phyloP scores from a whole-genome alignment of 1,284 basidiomycete species.

The Ustilago trichophora region DNA sequence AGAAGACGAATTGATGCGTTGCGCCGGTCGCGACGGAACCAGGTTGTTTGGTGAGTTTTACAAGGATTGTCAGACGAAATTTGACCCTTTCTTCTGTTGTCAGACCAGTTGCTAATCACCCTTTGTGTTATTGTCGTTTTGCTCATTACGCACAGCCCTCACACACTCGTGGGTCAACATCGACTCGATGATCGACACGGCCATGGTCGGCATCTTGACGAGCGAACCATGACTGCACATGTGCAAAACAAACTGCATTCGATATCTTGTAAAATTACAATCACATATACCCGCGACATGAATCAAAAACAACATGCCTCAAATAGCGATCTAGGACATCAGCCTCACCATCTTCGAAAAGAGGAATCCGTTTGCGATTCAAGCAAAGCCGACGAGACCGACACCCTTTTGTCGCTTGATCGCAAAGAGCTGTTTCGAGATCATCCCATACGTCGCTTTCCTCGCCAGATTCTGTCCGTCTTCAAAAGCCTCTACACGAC shows the following conservation, averaged over 20 bases:
- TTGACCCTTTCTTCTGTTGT: no score
- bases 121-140: no score
- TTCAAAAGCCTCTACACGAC: constrained; percentile 37
- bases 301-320: no score
- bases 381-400: constrained; percentile 42
- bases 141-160: constrained; percentile 33
- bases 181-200: constrained; percentile 90
- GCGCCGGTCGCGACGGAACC: constrained; percentile 91
- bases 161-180: constrained; percentile 89
- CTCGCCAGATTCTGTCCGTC: constrained; percentile 55
- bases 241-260: no score
- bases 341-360: no score
- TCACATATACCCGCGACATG: constrained; percentile 9
- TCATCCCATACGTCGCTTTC: constrained; percentile 61
- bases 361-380: background rate
- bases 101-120: no score
- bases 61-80: no score
- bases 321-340: no score
- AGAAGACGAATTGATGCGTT: constrained; percentile 91
- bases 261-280: no score
- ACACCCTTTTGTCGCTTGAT: constrained; percentile 44
- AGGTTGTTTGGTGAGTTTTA: constrained; percentile 86
- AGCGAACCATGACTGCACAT: no score
- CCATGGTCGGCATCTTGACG: constrained; percentile 83
- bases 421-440: constrained; percentile 59